Conservation (phyloP, 306 rosid species). For the Styphnolobium japonicum region DNA sequence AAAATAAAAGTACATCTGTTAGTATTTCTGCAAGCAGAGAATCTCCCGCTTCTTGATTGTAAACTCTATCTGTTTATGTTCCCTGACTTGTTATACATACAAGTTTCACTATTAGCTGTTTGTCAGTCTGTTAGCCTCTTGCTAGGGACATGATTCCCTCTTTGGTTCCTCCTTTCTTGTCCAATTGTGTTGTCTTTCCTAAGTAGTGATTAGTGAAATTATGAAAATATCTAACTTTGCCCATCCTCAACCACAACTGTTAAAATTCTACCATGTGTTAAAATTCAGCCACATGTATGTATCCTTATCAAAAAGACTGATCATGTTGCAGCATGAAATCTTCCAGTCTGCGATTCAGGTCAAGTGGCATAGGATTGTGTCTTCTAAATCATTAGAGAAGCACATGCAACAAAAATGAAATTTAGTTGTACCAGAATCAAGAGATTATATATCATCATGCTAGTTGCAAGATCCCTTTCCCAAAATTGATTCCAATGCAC, state of each 20-base stretch:
- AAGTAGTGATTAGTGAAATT: neutral
- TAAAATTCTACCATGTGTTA: neutral
- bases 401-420: neutral
- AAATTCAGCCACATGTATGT: neutral
- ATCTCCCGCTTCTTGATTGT: neutral
- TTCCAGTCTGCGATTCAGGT: neutral
- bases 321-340: neutral
- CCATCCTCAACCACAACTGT: neutral
- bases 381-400: conserved; percentile 20
- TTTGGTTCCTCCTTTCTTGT: neutral
- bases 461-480: neutral
- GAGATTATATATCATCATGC: conserved; percentile 1
- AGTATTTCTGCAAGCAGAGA: neutral
- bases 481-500: conserved; percentile 18
- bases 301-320: neutral
- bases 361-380: neutral
- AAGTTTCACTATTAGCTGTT: neutral
- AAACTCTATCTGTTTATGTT: neutral
- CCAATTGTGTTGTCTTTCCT: neutral
- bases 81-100: conserved; percentile 9
- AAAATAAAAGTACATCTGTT: neutral
- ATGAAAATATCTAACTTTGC: neutral
- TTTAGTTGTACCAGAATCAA: neutral
- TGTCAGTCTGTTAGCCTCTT: conserved; percentile 7
- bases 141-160: conserved; percentile 11